phyloP scores from a whole-genome alignment of 169 alveolate genomes.

The Eimeria zaria region DNA sequence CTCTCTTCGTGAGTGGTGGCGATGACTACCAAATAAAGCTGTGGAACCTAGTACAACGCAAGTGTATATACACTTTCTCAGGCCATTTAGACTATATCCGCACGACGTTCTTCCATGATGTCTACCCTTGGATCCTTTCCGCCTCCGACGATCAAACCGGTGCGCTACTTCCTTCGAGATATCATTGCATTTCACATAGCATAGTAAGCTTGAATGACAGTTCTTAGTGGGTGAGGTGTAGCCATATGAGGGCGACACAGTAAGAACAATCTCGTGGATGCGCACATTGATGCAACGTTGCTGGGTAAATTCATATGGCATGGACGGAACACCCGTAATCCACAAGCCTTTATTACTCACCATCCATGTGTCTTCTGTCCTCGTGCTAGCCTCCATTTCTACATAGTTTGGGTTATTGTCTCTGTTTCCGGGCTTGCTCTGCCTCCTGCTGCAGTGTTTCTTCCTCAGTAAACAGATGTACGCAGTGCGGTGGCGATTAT shows the following conservation, averaged over 20 bases:
- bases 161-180: background rate
- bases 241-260: background rate
- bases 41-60: slow-evolving; percentile 95
- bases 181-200: background rate
- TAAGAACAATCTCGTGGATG: background rate
- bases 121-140: slow-evolving; percentile 98
- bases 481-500: background rate
- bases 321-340: background rate
- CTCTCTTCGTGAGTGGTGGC: slow-evolving; percentile 98
- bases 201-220: background rate
- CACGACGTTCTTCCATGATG: slow-evolving; percentile 97
- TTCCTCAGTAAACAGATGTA: background rate
- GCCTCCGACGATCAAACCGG: slow-evolving; percentile 98
- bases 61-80: slow-evolving; percentile 95
- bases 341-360: background rate
- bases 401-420: background rate
- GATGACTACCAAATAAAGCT: slow-evolving; percentile 97
- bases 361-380: background rate
- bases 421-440: too few species aligned
- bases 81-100: slow-evolving; percentile 98
- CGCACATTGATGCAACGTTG: background rate
- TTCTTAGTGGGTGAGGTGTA: background rate
- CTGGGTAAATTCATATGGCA: background rate
- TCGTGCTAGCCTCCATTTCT: too few species aligned
- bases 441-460: background rate